Conservation (phyloP, 768 basidiomycete genomes). For the Obba rivulosa region DNA sequence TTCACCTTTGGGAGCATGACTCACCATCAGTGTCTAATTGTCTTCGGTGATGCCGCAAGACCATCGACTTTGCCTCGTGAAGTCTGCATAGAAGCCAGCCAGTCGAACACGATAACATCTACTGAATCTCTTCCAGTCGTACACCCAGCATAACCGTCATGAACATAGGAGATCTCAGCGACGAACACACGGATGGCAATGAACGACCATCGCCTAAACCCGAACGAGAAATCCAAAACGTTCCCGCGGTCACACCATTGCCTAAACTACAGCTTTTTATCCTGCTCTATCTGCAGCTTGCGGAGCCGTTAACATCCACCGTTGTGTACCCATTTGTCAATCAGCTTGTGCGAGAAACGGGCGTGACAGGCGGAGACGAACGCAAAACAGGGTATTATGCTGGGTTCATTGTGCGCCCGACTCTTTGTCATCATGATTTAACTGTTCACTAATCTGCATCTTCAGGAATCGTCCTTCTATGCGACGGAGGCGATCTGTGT, state of each 20-base stretch:
- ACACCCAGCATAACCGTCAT: too few species aligned
- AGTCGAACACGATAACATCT: too few species aligned
- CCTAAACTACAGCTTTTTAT: conserved; percentile 22
- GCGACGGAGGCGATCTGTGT: conserved; percentile 22
- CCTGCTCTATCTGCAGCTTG: conserved; percentile 20
- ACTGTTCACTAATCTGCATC: not conserved
- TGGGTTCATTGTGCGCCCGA: conserved; percentile 17
- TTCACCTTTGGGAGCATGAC: too few species aligned
- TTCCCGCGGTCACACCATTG: conserved; percentile 9
- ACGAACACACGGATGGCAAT: too few species aligned
- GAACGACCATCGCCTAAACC: too few species aligned
- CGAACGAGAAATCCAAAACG: too few species aligned
- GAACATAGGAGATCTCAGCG: too few species aligned
- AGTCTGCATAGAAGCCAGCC: too few species aligned
- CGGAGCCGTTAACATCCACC: conserved; percentile 21
- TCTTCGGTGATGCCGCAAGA: too few species aligned
- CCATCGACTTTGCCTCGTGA: too few species aligned
- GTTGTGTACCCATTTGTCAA: conserved; percentile 25
- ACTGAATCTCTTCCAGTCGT: too few species aligned
- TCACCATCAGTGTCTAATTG: too few species aligned
- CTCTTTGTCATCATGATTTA: conserved; percentile 4
- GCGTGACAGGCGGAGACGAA: conserved; percentile 18
- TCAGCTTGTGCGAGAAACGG: conserved; percentile 19
- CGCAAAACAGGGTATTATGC: conserved; percentile 21
- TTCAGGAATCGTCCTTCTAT: conserved; percentile 26